Base-by-base conservation (phyloP, 176 grass and related monocot genomes). In the Phyllostachys edulis region DNA sequence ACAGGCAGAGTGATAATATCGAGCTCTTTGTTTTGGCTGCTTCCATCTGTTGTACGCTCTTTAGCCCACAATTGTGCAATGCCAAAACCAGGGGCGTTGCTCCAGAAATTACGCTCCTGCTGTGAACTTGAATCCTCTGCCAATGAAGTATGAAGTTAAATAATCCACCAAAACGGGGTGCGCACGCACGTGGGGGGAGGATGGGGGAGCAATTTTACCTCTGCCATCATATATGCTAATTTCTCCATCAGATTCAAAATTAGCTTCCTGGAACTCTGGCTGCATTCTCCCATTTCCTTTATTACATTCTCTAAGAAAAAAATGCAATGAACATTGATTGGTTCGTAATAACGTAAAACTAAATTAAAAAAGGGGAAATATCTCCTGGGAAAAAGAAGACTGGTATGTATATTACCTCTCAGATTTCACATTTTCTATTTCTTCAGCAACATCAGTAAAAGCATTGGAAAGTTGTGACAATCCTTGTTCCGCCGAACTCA, bases 21-120 rank as follows among this genome's bases (percentile, higher is more conserved):
- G 12, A 89, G 71, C 78, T 86, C 87, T 80, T 82, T 76, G 24
- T 63, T 90, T 80, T 78, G 85, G 63, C 29, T 84, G 72, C 26
- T 70, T 91, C 57, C 64, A 73, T 63, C 87, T 67, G 81, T 62
- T 44, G 44, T 72, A 18, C 76, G 83, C 76, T 95, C 85, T 87
- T 95, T 92, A 65, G 93, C 93, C 93, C 96, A 95, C 54, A 90
- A 36, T 45, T 92, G 89, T 70, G 91, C 96, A 63, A 98, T 87
- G 40, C 71, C 85, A 90, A 95, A 94, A 85, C 87, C 89, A 85
- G 96, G 91, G 65, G 85, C 75, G 29, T 80, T 87, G 68, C 79
- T 92, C 85, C 87, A 90, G 56, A 88, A 83, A 65, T 32, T 90
- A 85, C 46, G 69, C 62, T 93, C 89, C 67, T 77, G 72, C 29